Base-by-base conservation (phyloP, 805 yeast species). In the Lachancea nothofagi region DNA sequence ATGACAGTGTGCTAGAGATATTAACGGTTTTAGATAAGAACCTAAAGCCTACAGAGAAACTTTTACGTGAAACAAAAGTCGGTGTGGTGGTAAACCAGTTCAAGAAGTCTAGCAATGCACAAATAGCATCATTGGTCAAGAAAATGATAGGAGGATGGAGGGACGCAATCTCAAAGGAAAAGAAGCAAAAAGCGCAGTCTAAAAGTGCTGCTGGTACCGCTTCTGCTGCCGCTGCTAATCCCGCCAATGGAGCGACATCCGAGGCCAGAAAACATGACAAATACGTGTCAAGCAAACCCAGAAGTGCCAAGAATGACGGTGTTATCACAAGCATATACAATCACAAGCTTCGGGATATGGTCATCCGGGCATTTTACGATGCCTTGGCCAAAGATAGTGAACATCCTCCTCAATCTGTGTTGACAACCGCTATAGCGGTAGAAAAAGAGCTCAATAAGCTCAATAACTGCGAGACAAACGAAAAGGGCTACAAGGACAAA, bases 51-150 rank as follows among this genome's bases (percentile, higher is more conserved):
- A 80, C 94, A 1, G 97, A 90, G 57, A 76, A 79, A 57, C 69
- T 90, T 25, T 70, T 90, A 37, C 75, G 97, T 54, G 77, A 90
- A 55, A 93, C 98, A 7, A 88, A 87, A 61, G 90, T 93, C n/a
- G 98, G 98, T 48, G 90, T 93, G 13, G 90, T 89, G 7, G 97
- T 93, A 29, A 93, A 93, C 66, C 88, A 86, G 62, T 77, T 83
- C 54, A 77, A 95, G 48, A 65, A 84, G 7, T 77, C 79, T 33
- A 55, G 64, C 22, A 85, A 83, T 61, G 46, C 73, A 17, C 94
- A 88, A 50, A 62, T 93, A 33, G 69, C 81, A 9, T 64, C 71
- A 2, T 64, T 83, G 29, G 97, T 90, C 26, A 85, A 84, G 60
- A 78, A 77, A 50, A 84, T 89, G 67, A 88, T 93, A 52, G 75